Percentiles rank a stretch among this genome's conserved stretches.
Evolutionary conservation across 2,329 filamentous ascomycete species (phyloP).

Genomic region (Eutypa lata): DNA sequence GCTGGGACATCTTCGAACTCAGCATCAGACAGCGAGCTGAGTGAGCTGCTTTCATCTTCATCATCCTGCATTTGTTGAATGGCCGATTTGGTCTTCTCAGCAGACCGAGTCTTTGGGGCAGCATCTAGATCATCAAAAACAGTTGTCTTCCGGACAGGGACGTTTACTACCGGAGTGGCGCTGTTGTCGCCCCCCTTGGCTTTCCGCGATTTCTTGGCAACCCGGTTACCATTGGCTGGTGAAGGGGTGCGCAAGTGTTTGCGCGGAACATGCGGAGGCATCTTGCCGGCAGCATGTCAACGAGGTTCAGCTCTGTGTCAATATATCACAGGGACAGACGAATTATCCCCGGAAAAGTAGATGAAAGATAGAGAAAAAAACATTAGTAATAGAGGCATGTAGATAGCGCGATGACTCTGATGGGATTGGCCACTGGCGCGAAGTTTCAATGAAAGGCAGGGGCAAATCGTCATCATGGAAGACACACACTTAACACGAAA

Average conservation of each 20-base stretch:
- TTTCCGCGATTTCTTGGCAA: constrained; percentile 24
- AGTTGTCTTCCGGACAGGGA: constrained; percentile 49
- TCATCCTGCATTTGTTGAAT: constrained; percentile 43
- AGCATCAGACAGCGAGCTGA: constrained; percentile 54
- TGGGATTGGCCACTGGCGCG: not conserved
- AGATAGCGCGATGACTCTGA: no score
- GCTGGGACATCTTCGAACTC: constrained; percentile 53
- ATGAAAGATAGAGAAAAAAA: no score
- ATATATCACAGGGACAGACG: no score
- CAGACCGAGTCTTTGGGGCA: constrained; percentile 39
- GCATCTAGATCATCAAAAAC: constrained; percentile 62
- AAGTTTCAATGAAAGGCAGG: not conserved
- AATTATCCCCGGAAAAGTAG: no score
- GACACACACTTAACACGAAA: constrained; percentile 19
- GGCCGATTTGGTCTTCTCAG: constrained; percentile 38
- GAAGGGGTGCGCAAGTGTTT: constrained; percentile 59
- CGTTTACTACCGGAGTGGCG: constrained; percentile 14
- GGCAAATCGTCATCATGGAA: constrained; percentile 22
- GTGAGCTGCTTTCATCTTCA: constrained; percentile 41
- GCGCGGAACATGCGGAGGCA: constrained; percentile 67
- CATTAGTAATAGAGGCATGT: no score
- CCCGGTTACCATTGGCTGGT: constrained; percentile 27
- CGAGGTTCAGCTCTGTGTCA: no score
- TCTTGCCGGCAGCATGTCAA: constrained; percentile 31
- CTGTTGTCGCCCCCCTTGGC: constrained; percentile 24